Percentiles rank a stretch among this genome's conserved stretches.
Conservation (phyloP, 495 filamentous ascomycete species). For the Podospora pseudocomata region DNA sequence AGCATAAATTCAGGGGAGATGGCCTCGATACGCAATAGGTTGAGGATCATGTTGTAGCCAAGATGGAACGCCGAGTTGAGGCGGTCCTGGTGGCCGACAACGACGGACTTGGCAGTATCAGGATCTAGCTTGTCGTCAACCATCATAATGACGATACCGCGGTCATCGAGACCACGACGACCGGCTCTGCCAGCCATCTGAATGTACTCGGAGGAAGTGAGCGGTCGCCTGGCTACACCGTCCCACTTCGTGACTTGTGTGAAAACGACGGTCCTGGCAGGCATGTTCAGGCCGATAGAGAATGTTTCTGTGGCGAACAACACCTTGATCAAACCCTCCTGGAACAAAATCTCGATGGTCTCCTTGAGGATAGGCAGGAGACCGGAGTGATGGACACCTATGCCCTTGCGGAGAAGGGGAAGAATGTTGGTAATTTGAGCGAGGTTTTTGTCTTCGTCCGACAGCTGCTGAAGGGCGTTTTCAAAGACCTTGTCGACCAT, state of each 20-base stretch:
- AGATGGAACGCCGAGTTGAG: slow-evolving; percentile 97
- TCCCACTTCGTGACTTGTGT: slow-evolving; percentile 95
- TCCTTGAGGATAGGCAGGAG: slow-evolving; percentile 95
- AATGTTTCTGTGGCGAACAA: slow-evolving; percentile 98
- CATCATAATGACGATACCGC: slow-evolving; percentile 99
- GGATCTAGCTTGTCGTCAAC: slow-evolving; percentile 95
- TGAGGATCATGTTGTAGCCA: slow-evolving; percentile 99
- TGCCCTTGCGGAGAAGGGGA: slow-evolving; percentile 82
- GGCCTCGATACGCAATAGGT: slow-evolving; percentile 90
- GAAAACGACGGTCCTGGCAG: slow-evolving; percentile 97
- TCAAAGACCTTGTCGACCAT: slow-evolving; percentile 94
- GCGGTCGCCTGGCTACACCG: slow-evolving; percentile 72
- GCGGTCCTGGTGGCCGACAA: slow-evolving; percentile 91
- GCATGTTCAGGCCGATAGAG: slow-evolving; percentile 98
- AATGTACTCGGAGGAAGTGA: slow-evolving; percentile 94
- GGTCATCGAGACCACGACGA: slow-evolving; percentile 92
- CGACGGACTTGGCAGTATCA: slow-evolving; percentile 85
- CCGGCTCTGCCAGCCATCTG: slow-evolving; percentile 98
- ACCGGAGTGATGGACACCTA: slow-evolving; percentile 96
- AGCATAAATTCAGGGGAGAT: slow-evolving; percentile 98
- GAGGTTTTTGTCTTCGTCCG: slow-evolving; percentile 81
- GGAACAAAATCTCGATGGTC: slow-evolving; percentile 98
- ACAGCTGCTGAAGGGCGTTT: slow-evolving; percentile 83
- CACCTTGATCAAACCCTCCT: slow-evolving; percentile 96
- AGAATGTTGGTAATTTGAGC: slow-evolving; percentile 90